A percentile compares a stretch with the other conserved stretches of the same genome.
Conservation (phyloP, 2,329 filamentous ascomycete genomes). For the Fusarium compactum region DNA sequence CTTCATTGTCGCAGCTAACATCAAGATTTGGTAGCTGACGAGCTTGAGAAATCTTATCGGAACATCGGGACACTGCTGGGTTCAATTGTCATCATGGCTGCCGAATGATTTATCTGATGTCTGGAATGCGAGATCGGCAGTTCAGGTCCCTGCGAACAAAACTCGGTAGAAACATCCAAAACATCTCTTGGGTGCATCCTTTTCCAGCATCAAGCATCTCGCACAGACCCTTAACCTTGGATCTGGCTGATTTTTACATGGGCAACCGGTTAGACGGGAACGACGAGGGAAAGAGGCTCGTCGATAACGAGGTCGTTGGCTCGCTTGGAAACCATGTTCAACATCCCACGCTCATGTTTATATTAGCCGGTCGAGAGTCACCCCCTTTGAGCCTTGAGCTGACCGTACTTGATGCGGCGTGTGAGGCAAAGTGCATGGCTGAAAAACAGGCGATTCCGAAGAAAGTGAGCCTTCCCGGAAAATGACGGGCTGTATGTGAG, state of each 20-base stretch:
- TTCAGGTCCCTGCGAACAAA: conserved; percentile 22
- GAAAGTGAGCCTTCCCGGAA: conserved; percentile 8
- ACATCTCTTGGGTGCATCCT: conserved; percentile 14
- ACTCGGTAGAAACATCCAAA: conserved; percentile 11
- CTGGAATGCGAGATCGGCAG: conserved; percentile 40
- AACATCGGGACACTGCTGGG: conserved; percentile 12
- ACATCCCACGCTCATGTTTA: conserved; percentile 26
- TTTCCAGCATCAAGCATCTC: conserved; percentile 1
- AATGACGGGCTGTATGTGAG: conserved; percentile 1
- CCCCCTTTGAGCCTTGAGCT: conserved; percentile 14
- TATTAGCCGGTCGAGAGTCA: conserved; percentile 29
- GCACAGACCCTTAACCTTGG: neutral
- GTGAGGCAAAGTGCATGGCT: conserved; percentile 36
- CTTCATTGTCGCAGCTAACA: neutral
- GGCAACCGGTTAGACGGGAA: conserved; percentile 38
- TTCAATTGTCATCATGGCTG: conserved; percentile 24
- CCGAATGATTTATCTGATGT: conserved; percentile 23
- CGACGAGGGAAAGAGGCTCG: conserved; percentile 4
- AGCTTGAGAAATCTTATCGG: neutral
- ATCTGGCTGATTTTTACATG: conserved; percentile 1
- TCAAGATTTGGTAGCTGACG: neutral
- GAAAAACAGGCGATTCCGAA: conserved; percentile 1
- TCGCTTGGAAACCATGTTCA: conserved; percentile 19
- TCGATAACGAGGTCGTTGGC: conserved; percentile 8
- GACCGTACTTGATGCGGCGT: conserved; percentile 8